These are phyloP conservation scores for Miscanthus sacchariflorus DNA, from an alignment of 202 grass and related monocot genomes.

Conservation along the genomic window DNA sequence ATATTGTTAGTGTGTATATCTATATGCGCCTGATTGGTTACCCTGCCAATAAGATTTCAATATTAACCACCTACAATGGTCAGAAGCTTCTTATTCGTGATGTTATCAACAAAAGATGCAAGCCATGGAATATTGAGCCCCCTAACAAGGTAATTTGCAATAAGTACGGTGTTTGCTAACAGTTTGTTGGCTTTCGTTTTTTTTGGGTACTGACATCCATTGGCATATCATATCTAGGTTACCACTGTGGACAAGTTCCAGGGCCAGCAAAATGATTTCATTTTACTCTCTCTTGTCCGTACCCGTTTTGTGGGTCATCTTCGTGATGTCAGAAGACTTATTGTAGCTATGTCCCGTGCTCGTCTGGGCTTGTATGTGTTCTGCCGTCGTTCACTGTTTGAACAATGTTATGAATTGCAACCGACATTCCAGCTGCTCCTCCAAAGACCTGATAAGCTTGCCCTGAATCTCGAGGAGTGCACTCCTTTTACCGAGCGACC, in stretches of 20 bases:
- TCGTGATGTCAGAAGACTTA: slow-evolving; percentile 91
- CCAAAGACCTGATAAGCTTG: slow-evolving; percentile 85
- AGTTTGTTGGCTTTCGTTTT: slow-evolving; percentile 22
- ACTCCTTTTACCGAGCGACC: slow-evolving; percentile 80
- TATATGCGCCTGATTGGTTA: slow-evolving; percentile 97
- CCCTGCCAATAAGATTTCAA: slow-evolving; percentile 92
- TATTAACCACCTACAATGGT: slow-evolving; percentile 98
- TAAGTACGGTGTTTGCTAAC: slow-evolving; percentile 33
- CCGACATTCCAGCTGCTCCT: slow-evolving; percentile 91
- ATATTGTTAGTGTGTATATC: slow-evolving; percentile 97
- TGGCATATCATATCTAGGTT: slow-evolving; percentile 56
- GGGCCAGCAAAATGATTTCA: slow-evolving; percentile 99
- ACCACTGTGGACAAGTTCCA: slow-evolving; percentile 98
- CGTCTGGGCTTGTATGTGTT: slow-evolving; percentile 91
- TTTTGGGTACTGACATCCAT: slow-evolving; percentile 42
- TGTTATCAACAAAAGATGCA: slow-evolving; percentile 94
- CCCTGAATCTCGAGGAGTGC: slow-evolving; percentile 84
- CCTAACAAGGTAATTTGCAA: slow-evolving; percentile 81
- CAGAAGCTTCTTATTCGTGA: slow-evolving; percentile 99
- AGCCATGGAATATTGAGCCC: slow-evolving; percentile 81
- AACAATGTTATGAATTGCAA: slow-evolving; percentile 98
- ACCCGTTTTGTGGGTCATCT: slow-evolving; percentile 96
- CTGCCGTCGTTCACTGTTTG: slow-evolving; percentile 80
- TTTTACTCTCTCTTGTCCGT: slow-evolving; percentile 92
- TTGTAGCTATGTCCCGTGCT: slow-evolving; percentile 96